Evolutionary conservation across 2,329 filamentous ascomycete genomes (phyloP).

Genomic region (Apiospora pterosperma): DNA sequence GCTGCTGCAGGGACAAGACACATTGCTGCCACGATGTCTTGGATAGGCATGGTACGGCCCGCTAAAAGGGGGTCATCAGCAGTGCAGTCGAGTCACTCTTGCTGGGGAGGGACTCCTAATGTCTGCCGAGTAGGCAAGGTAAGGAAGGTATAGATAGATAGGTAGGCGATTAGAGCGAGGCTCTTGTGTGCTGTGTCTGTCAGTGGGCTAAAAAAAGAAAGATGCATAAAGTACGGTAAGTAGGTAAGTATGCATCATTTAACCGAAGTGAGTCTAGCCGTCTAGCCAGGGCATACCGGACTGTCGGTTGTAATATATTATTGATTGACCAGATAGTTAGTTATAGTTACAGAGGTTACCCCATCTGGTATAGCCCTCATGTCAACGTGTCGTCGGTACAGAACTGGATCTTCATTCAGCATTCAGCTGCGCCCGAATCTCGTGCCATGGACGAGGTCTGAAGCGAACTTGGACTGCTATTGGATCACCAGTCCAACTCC

Average conservation of each 20-base stretch:
- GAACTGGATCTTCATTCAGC: too few relatives aligned
- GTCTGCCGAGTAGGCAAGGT: not conserved
- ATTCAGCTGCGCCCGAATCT: not conserved
- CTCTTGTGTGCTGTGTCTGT: not conserved
- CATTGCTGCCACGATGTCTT: not conserved
- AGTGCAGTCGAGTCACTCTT: not conserved
- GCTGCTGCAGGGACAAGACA: not conserved
- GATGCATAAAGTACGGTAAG: not conserved
- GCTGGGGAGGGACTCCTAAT: not conserved
- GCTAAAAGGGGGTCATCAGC: not conserved
- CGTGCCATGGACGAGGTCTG: not conserved
- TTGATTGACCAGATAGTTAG: not conserved
- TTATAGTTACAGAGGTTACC: too few relatives aligned
- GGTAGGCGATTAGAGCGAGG: not conserved
- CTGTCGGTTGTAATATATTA: not conserved
- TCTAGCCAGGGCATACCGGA: not conserved
- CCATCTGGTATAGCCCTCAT: too few relatives aligned
- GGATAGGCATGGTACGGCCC: not conserved
- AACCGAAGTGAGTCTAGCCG: not conserved
- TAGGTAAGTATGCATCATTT: not conserved
- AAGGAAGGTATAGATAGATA: too few relatives aligned
- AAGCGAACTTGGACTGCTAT: not conserved
- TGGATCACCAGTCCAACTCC: not conserved
- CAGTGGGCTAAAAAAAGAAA: not conserved
- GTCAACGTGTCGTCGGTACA: too few relatives aligned